Evolutionary conservation across 2,329 filamentous ascomycete genomes (phyloP), one percentile per base, ranked within the genome.

Genomic region (Colletotrichum agaves): DNA sequence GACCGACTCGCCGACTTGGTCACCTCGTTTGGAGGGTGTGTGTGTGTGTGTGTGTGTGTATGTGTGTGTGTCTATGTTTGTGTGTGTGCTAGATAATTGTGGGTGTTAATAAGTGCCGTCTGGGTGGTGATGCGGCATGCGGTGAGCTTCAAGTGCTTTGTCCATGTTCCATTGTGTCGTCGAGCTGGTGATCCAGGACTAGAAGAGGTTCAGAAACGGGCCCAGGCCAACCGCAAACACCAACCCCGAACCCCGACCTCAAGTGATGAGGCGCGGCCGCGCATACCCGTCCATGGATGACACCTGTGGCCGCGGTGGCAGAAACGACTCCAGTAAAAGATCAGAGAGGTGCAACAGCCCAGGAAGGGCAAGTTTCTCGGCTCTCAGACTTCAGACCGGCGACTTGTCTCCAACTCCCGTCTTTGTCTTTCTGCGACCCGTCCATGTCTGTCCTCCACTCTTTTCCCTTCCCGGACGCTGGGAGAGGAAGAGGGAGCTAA

Each of bases 221-320:
- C 33, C 57, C 23, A 50, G 58, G 49, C 43, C 58, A 13, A 61
- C 21, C 33, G 33, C 33, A 37, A 37, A 37, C 33, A 37, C 33
- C 6, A 37, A 8, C 33, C 33, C 33, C 33, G 33, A 10, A 5
- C 5, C 11, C 46, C 39, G 23, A 35, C 31, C 43, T 56, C 63
- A 62, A 66, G 50, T 66, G 63, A 63, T 59, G 35, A 47, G 5
- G 39, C 37, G 41, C 47, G 47, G 39, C 41, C 46, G 39, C 56
- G 39, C 37, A 55, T 27, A 27, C 47, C 21, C 21, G n/a, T n/a
- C n/a, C n/a, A n/a, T n/a, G n/a, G n/a, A 44, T 44, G 41, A 44
- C 7, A 44, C 41, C 41, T 21, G 17, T 31, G 21, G 11, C 46
- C 5, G 23, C 13, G 8, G 35, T 15, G 3, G 35, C 35, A 8